Conservation (phyloP, 78 protist genomes). For the Dictyostelium brefeldianum region DNA sequence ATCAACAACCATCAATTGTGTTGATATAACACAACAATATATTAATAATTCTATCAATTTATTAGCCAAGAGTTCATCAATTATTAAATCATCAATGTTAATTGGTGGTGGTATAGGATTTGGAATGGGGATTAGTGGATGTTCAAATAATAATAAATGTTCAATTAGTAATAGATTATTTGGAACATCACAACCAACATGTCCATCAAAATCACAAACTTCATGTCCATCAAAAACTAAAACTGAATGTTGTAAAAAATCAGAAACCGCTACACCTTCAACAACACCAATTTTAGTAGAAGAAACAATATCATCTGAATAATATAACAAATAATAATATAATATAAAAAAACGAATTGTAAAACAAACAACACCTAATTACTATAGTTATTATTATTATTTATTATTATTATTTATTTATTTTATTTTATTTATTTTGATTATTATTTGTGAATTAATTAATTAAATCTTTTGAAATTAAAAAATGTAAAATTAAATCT, state of each 20-base stretch:
- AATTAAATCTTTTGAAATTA: constrained; percentile 46
- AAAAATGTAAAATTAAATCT: constrained; percentile 66
- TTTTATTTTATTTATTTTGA: background rate
- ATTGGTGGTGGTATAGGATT: constrained; percentile 13
- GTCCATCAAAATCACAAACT: no score
- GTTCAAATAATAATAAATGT: background rate
- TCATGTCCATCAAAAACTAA: background rate
- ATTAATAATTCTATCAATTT: no score
- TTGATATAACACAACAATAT: no score
- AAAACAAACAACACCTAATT: background rate
- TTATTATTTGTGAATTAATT: background rate
- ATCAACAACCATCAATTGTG: no score
- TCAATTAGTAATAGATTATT: no score
- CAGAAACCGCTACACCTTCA: background rate
- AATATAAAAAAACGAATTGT: background rate
- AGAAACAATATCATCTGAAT: background rate
- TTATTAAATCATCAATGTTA: background rate
- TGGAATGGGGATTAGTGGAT: background rate
- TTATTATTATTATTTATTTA: background rate
- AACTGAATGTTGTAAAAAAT: background rate
- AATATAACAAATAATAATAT: background rate
- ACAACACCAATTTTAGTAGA: no score
- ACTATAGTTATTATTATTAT: background rate
- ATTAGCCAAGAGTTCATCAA: no score
- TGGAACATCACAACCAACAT: no score